These are phyloP conservation scores for Plasmodium inui DNA, from an alignment of 169 alveolate genomes.

Conservation along the genomic window DNA sequence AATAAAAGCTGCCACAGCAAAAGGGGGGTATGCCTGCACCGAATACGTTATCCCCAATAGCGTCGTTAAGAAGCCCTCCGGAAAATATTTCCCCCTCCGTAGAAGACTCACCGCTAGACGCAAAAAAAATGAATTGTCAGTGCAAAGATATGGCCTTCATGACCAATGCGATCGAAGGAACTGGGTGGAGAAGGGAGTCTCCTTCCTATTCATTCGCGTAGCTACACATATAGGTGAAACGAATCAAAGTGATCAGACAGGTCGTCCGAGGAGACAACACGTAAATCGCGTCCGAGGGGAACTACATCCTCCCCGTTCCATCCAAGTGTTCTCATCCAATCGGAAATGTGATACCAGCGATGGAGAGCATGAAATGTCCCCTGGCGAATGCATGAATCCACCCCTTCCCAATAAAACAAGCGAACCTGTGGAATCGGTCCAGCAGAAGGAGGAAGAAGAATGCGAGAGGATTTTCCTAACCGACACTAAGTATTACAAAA, in stretches of 20 bases:
- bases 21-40: background rate
- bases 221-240: background rate
- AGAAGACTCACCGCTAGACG: background rate
- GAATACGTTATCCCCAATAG: background rate
- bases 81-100: background rate
- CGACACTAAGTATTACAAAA: constrained; percentile 60
- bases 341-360: background rate
- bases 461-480: constrained; percentile 24
- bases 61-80: background rate
- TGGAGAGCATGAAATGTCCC: background rate
- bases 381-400: background rate
- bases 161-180: background rate
- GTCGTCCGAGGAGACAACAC: background rate
- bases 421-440: background rate
- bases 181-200: background rate
- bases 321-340: background rate
- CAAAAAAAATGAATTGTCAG: background rate
- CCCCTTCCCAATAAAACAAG: background rate
- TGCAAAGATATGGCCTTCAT: background rate
- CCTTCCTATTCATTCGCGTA: background rate
- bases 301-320: background rate
- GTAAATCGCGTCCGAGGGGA: background rate
- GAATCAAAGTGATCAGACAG: background rate
- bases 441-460: background rate
- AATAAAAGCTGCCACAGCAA: background rate